Percentiles rank a stretch among this genome's conserved stretches.
Evolutionary conservation across 2,329 filamentous ascomycete genomes (phyloP).

Genomic region (Chaetomium sp.): DNA sequence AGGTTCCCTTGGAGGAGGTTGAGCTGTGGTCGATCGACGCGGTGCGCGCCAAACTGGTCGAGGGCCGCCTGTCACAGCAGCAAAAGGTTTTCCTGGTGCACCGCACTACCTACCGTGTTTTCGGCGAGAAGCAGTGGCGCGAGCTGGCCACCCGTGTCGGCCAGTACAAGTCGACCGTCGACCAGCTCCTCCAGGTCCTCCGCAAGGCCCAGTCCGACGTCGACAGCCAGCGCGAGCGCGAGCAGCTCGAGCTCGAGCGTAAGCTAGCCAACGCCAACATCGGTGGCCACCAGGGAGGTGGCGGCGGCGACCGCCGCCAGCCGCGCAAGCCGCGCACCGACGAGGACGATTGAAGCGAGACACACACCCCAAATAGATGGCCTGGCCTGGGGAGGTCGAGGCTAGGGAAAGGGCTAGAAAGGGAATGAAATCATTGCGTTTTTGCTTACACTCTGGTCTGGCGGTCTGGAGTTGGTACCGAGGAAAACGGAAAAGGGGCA

Average conservation of each 20-base stretch:
- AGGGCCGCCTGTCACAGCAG: slow-evolving; percentile 92
- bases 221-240: slow-evolving; percentile 69
- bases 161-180: slow-evolving; percentile 80
- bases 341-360: slow-evolving; percentile 45
- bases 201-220: slow-evolving; percentile 76
- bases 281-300: slow-evolving; percentile 24
- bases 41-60: slow-evolving; percentile 89
- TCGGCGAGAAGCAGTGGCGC: slow-evolving; percentile 96
- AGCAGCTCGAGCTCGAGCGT: slow-evolving; percentile 63
- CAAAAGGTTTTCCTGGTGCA: slow-evolving; percentile 92
- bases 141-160: slow-evolving; percentile 87
- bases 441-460: slow-evolving; percentile 6
- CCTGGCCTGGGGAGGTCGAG: too few species aligned
- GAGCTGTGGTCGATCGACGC: slow-evolving; percentile 99
- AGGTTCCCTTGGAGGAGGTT: slow-evolving; percentile 75
- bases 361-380: too few species aligned
- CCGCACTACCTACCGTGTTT: slow-evolving; percentile 92
- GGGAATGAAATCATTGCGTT: slow-evolving; percentile 5
- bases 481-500: slow-evolving; percentile 2
- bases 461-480: slow-evolving; percentile 18
- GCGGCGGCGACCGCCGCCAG: slow-evolving; percentile 28
- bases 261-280: slow-evolving; percentile 47
- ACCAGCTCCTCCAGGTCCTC: slow-evolving; percentile 71
- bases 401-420: not conserved
- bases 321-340: slow-evolving; percentile 37